Evolutionary conservation across 495 filamentous ascomycete species (phyloP).

Genomic region (Xylaria sp.): DNA sequence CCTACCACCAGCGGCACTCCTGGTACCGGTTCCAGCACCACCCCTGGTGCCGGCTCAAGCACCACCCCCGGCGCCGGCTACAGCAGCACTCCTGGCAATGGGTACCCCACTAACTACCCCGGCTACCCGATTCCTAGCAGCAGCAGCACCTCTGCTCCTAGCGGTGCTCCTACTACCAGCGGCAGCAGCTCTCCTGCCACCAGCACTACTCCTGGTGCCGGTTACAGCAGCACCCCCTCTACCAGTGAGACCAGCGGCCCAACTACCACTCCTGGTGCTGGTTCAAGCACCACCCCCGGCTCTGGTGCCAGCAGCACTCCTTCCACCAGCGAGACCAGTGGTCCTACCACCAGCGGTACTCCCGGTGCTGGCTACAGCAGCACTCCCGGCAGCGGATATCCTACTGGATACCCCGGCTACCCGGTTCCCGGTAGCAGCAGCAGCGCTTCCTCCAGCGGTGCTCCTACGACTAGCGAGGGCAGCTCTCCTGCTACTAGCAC

Average conservation of each 20-base stretch:
- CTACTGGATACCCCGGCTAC: constrained; percentile 1
- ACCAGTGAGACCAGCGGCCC: background rate
- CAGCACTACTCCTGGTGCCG: background rate
- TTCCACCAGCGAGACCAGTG: background rate
- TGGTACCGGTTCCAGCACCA: background rate
- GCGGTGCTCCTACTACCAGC: background rate
- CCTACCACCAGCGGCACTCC: constrained; percentile 2
- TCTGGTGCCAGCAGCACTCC: background rate
- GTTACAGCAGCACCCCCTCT: constrained; percentile 18
- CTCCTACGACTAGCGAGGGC: background rate
- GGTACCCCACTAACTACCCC: background rate
- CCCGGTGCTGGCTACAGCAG: background rate
- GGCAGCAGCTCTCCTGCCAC: background rate
- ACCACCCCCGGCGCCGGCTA: background rate
- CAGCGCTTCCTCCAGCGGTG: background rate
- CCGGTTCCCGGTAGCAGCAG: background rate
- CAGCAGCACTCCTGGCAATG: background rate
- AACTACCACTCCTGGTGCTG: background rate
- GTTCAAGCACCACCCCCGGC: background rate
- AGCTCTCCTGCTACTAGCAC: background rate
- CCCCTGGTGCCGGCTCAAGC: background rate
- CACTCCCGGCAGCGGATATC: constrained; percentile 12
- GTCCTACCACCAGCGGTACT: background rate
- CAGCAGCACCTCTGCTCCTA: background rate
- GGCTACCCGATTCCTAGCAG: background rate